phyloP scores from a whole-genome alignment of 2,329 filamentous ascomycete genomes.

The Colletotrichum cordylinicola region DNA sequence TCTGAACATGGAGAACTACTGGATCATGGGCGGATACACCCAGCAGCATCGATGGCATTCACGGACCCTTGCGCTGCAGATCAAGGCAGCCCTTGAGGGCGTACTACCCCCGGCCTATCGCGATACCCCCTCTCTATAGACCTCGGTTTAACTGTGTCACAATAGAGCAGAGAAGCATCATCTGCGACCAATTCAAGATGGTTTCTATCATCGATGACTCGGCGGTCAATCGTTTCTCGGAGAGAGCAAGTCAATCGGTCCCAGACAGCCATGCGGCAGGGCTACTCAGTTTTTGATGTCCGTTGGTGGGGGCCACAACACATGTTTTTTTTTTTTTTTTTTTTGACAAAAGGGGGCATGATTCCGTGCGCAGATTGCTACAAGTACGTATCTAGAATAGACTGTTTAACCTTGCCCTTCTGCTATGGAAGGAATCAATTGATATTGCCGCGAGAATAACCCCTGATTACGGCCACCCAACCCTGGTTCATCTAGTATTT shows the following conservation, averaged over 20 bases:
- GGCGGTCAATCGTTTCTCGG: not conserved
- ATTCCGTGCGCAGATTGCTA: not conserved
- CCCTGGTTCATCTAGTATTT: not conserved
- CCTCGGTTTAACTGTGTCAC: not conserved
- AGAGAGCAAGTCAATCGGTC: not conserved
- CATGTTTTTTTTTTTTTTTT: not conserved
- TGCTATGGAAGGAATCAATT: not conserved
- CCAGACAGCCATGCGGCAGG: not conserved
- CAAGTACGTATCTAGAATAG: not conserved
- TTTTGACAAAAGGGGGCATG: not conserved
- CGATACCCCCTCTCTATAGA: not conserved
- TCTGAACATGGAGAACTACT: slow-evolving; percentile 35
- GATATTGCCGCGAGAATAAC: not conserved
- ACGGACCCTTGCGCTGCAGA: slow-evolving; percentile 33
- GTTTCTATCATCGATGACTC: not conserved
- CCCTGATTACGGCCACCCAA: not conserved
- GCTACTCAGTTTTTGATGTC: not conserved
- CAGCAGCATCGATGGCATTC: slow-evolving; percentile 39
- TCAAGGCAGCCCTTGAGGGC: slow-evolving; percentile 38
- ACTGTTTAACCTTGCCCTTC: not conserved
- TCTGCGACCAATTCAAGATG: not conserved
- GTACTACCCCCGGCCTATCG: slow-evolving; percentile 30
- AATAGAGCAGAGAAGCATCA: rapidly evolving
- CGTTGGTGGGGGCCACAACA: not conserved
- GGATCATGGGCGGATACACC: slow-evolving; percentile 36